A percentile compares a stretch with the other conserved stretches of the same genome.
These are phyloP conservation scores for Mortierella sp. DNA, from an alignment of 371 early-diverging fungal species.

Conservation along the genomic window DNA sequence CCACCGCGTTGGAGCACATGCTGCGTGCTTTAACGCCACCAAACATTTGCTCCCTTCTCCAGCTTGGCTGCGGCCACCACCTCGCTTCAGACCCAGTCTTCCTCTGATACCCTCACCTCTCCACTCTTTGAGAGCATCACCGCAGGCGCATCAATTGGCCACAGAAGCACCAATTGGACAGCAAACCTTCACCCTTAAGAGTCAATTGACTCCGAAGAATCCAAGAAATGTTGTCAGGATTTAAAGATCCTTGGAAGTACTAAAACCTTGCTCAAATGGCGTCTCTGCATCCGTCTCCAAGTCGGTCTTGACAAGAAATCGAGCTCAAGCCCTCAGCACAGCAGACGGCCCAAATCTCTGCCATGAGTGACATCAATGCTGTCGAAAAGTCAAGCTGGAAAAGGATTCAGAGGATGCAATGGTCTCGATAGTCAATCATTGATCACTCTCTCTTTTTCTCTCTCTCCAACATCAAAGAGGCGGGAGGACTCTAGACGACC, in stretches of 20 bases:
- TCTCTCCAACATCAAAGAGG: slow-evolving; percentile 65
- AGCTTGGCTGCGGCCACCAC: too few species aligned
- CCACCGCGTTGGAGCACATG: too few species aligned
- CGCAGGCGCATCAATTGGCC: too few species aligned
- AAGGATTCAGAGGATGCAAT: slow-evolving; percentile 85
- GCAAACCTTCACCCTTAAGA: too few species aligned
- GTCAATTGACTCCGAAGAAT: slow-evolving; percentile 78
- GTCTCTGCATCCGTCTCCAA: slow-evolving; percentile 73
- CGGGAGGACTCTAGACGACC: slow-evolving; percentile 58
- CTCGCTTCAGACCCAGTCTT: too few species aligned
- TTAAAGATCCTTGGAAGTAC: slow-evolving; percentile 94
- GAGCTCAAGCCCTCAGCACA: slow-evolving; percentile 42
- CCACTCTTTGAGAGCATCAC: too few species aligned
- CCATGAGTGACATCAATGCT: slow-evolving; percentile 45
- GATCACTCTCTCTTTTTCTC: slow-evolving; percentile 71
- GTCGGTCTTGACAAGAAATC: slow-evolving; percentile 58
- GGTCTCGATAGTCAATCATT: slow-evolving; percentile 70
- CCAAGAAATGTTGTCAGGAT: slow-evolving; percentile 79
- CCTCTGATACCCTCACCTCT: too few species aligned
- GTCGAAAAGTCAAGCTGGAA: slow-evolving; percentile 71
- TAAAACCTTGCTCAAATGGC: slow-evolving; percentile 90
- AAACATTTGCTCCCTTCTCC: too few species aligned
- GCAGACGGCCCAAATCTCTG: slow-evolving; percentile 44
- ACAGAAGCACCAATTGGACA: too few species aligned
- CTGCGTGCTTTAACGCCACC: too few species aligned